These are phyloP conservation scores for Actinidia chinensis DNA, from an alignment of 179 eudicot species.

Conservation along the genomic window DNA sequence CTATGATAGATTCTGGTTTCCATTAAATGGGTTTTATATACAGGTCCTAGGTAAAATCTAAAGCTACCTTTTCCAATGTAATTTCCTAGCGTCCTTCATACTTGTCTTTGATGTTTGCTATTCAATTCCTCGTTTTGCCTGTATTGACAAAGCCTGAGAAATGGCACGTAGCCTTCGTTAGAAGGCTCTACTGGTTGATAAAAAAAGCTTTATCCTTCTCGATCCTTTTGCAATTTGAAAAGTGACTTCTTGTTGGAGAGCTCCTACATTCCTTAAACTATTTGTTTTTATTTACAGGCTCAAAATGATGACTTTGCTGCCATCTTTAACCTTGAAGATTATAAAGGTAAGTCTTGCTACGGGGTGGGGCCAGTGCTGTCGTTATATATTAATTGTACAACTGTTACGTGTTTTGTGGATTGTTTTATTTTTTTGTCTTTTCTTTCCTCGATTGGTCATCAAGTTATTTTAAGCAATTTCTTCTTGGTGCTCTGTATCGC, in stretches of 20 bases:
- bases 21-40: slow-evolving; percentile 1
- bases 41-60: neutral
- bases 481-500: neutral
- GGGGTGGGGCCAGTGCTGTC: neutral
- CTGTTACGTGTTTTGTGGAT: neutral
- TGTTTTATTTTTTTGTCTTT: neutral
- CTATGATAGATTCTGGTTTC: neutral
- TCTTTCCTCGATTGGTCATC: neutral
- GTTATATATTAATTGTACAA: too few species aligned
- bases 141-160: neutral
- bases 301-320: slow-evolving; percentile 87
- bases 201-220: neutral
- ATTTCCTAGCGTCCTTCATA: slow-evolving; percentile 8
- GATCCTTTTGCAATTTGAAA: neutral
- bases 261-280: slow-evolving; percentile 5
- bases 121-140: slow-evolving; percentile 2
- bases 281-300: slow-evolving; percentile 51
- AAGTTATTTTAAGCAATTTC: neutral
- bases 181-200: neutral
- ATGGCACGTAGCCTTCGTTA: neutral
- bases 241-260: neutral
- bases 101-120: neutral
- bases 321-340: slow-evolving; percentile 86
- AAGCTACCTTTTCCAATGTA: slow-evolving; percentile 3
- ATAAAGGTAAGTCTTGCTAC: slow-evolving; percentile 58